These are phyloP conservation scores for Aspergillus kassunensis DNA, from an alignment of 495 filamentous ascomycete genomes.

Conservation along the genomic window DNA sequence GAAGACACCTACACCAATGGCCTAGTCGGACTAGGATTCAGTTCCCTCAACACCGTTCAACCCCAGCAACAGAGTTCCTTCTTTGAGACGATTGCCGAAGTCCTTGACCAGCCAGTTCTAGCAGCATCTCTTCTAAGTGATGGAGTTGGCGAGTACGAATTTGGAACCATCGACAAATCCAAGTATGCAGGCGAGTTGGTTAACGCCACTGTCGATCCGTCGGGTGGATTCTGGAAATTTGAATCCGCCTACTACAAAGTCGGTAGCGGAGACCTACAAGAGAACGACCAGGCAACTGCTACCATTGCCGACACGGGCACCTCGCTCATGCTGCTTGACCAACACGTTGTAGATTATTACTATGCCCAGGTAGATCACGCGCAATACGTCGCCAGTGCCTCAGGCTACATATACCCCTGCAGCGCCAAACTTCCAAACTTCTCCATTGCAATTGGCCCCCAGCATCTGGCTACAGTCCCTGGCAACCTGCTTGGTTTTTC, in stretches of 20 bases:
- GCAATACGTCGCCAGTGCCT: conserved; percentile 37
- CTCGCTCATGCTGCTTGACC: conserved; percentile 65
- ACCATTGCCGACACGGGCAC: conserved; percentile 73
- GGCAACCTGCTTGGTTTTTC: conserved; percentile 66
- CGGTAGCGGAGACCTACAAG: conserved; percentile 35
- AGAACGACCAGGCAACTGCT: conserved; percentile 24
- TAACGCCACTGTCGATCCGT: conserved; percentile 60
- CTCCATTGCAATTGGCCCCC: conserved; percentile 58
- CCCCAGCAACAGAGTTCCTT: conserved; percentile 70
- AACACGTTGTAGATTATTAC: conserved; percentile 56
- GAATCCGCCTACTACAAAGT: conserved; percentile 55
- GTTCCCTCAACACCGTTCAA: conserved; percentile 66
- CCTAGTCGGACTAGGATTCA: conserved; percentile 76
- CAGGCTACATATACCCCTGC: conserved; percentile 68
- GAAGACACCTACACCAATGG: conserved; percentile 61
- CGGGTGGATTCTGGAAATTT: conserved; percentile 75
- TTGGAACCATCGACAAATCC: conserved; percentile 63
- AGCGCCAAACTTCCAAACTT: conserved; percentile 59
- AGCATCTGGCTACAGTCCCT: conserved; percentile 58
- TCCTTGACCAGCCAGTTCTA: conserved; percentile 66
- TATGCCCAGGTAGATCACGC: conserved; percentile 60
- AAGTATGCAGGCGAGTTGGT: conserved; percentile 62
- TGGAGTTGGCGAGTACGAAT: conserved; percentile 68
- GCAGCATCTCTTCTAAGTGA: conserved; percentile 61
- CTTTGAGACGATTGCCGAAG: conserved; percentile 68